Evolutionary conservation across 768 basidiomycete genomes (phyloP), one percentile per base, ranked within the genome.

Genomic region (Lentinus tigrinus): DNA sequence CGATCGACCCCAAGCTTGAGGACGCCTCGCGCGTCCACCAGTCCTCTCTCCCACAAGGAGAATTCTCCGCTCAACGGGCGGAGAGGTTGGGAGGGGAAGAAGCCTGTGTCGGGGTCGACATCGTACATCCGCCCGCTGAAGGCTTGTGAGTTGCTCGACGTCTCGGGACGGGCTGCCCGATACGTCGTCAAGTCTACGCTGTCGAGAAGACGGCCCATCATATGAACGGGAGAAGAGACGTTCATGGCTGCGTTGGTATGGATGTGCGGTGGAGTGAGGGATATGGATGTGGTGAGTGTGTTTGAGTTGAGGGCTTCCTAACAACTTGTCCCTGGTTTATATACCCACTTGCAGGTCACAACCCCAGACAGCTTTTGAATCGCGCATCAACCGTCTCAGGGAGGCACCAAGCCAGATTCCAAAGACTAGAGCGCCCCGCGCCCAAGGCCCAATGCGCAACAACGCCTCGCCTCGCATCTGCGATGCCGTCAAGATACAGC

Each of bases 11-110:
- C 87, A 31, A 88, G 72, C 57, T 78, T 77, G 28, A 93, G 72
- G 17, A 78, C 71, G 4, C 72, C 76, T 65, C 72, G 78, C 24
- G 88, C 90, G 21, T 77, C 77, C 14, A 67, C 72, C 27, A 88
- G 78, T 28, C 83, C 87, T 34, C 73, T 62, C 72, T 95, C 93
- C 94, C 93, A 98, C 4, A 82, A 68, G 13, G 70, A 71, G 66
- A 81, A 95, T 28, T 73, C 70, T 9, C 67, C 69, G 4, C 78
- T 76, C 24, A 96, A 76, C 26, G 73, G 78, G 2, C 82, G 78
- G 7, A 91, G 78, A 1, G 85, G 85, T 37, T 75, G 71, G 3
- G 81, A 72, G 0, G 95, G 96, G 64, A 98, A 83, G 76, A 98
- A 98, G 0, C 96, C 96, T 0, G 91, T 88, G 14, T 80, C 72